Percentiles rank a stretch among this genome's conserved stretches.
Evolutionary conservation across 2,329 filamentous ascomycete genomes (phyloP).

Genomic region (Xenoacremonium recifei): DNA sequence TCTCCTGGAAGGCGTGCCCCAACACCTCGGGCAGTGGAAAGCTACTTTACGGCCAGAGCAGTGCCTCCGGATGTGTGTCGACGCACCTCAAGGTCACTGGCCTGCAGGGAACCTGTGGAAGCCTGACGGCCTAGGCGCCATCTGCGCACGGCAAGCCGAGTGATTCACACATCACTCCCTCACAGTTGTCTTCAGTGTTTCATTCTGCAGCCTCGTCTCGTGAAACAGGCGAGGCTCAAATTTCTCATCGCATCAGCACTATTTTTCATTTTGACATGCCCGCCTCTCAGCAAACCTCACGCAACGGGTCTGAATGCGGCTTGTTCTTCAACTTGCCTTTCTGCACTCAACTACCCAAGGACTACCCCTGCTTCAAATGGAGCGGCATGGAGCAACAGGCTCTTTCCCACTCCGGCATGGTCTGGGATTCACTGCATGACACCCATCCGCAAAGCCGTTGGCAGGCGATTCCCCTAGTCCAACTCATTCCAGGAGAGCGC

Average conservation of each 20-base stretch:
- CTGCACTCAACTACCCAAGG: constrained; percentile 5
- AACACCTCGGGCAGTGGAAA: constrained; percentile 20
- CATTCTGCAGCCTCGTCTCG: background rate
- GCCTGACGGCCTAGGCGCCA: constrained; percentile 6
- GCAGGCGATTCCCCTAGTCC: constrained; percentile 1
- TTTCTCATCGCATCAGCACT: constrained; percentile 7
- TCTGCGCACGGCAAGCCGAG: constrained; percentile 1
- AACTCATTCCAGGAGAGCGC: constrained; percentile 4
- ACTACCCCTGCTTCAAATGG: constrained; percentile 10
- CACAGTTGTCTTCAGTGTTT: constrained; percentile 1
- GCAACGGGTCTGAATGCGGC: constrained; percentile 3
- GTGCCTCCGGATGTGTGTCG: constrained; percentile 20
- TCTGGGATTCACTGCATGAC: constrained; percentile 5
- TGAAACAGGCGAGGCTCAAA: constrained; percentile 1
- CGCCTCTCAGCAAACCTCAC: background rate
- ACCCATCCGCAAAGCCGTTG: constrained; percentile 1
- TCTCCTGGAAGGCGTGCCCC: constrained; percentile 26
- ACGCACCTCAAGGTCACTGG: constrained; percentile 23
- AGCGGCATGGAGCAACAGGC: constrained; percentile 6
- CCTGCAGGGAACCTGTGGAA: constrained; percentile 27
- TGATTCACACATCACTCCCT: constrained; percentile 1
- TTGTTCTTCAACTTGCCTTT: constrained; percentile 10
- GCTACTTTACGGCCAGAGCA: constrained; percentile 20
- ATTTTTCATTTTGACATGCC: constrained; percentile 7
- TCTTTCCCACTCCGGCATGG: constrained; percentile 5